These are phyloP conservation scores for Aspergillus leporis DNA, from an alignment of 495 filamentous ascomycete species.

Conservation along the genomic window DNA sequence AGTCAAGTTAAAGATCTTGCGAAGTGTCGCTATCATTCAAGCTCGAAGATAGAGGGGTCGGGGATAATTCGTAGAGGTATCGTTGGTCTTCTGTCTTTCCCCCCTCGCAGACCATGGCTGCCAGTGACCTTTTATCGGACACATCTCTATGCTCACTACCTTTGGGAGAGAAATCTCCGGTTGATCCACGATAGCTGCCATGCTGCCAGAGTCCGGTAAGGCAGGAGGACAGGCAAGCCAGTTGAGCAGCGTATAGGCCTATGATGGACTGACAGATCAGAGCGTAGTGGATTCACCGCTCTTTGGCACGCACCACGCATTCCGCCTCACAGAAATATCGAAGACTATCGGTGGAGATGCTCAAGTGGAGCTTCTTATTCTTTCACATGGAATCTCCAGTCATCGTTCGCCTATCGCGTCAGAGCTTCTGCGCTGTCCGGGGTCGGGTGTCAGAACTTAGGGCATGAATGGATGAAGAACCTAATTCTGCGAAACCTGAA, in stretches of 20 bases:
- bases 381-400: slow-evolving; percentile 3
- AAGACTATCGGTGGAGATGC: not conserved
- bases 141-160: not conserved
- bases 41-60: not conserved
- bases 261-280: slow-evolving; percentile 8
- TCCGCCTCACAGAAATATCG: not conserved
- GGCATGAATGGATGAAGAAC: slow-evolving; percentile 1
- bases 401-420: not conserved
- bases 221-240: not conserved
- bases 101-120: not conserved
- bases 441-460: not conserved
- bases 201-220: not conserved
- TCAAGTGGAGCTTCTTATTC: not conserved
- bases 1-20: not conserved
- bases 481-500: not conserved
- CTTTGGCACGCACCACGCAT: not conserved
- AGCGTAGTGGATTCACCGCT: slow-evolving; percentile 8
- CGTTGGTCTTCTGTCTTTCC: not conserved
- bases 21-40: not conserved
- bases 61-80: not conserved
- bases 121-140: slow-evolving; percentile 1
- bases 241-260: not conserved
- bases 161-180: not conserved
- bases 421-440: not conserved
- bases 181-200: not conserved